Evolutionary conservation across 352 stramenopile species (phyloP), one percentile per base, ranked within the genome.

Genomic region (Pythium volutum): DNA sequence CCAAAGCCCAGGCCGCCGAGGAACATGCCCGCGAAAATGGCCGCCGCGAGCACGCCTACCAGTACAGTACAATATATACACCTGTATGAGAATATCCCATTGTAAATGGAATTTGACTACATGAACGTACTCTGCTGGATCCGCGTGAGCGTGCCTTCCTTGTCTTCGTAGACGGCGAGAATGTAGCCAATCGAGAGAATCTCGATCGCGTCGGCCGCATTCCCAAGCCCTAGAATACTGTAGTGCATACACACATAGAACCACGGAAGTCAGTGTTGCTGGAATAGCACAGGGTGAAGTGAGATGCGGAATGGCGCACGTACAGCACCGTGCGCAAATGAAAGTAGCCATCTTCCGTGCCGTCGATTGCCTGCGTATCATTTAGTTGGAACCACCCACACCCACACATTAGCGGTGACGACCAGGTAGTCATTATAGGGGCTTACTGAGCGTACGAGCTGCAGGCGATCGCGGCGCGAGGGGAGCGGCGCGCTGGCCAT

Each of bases 121-220:
- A n/a, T n/a, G 9, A 7, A 63, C 74, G 66, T 71, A 88, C 77
- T 88, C 55, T 85, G 77, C 50, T 85, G 57, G 0, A 64, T 58
- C 27, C 74, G 72, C 27, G 77, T 79, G 5, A 87, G 78, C 27
- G 41, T 34, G 50, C 81, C 79, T 69, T 89, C 81, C 36, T 78
- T 84, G 66, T 95, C 81, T 57, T 89, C 73, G 51, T 93, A 91
- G 15, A 90, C 84, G 0, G 81, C 79, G 41, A 97, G 65, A 62
- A 97, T 97, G 75, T 96, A 97, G 20, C 88, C 88, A 43, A 97
- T 95, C 2, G 84, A 88, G 9, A 97, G 79, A 64, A 97, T 93
- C 70, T 97, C 90, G 27, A 97, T 91, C 2, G 90, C 90, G 53
- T 97, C 90, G 0, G 87, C 88, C 1, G 86, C 90, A 66, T 97